Base-by-base conservation (phyloP, 805 yeast species). In the Diddensiella caesifluorescens region DNA sequence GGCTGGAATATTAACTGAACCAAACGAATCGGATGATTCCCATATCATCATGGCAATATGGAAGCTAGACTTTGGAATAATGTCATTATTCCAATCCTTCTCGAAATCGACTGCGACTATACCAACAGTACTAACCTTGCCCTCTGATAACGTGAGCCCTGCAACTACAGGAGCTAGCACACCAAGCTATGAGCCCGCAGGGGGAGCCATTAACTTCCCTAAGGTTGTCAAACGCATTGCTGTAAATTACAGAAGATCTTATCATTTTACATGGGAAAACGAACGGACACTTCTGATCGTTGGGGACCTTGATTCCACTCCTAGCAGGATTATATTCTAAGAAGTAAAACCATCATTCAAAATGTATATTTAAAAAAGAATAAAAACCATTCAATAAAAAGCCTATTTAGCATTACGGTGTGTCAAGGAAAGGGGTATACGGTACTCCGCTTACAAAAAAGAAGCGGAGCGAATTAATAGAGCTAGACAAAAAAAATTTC, bases 11-110 rank as follows among this genome's bases (percentile, higher is more conserved):
- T 18, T 42, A 13, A 21, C 23, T 4, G 46, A 42, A 9, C 22
- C 20, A 20, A 5, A 15, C n/a, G 30, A 22, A 6, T 13, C 27
- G 12, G 31, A 12, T 10, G 22, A 20, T 4, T 32, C 26, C 19
- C 3, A 4, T 12, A 30, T 22, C 16, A 30, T 23, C 5, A 35
- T 42, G 3, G 41, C 41, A 6, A 23, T 33, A 9, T 47, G 51
- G 51, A 44, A 41, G 26, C 23, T 47, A 4, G 48, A 37, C 4
- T 35, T 25, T 15, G 48, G 51, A 4, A 32, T 47, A 21, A 47
- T 47, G 48, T 41, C 48, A 2, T 10, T 47, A 13, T 39, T 47
- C 15, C 46, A 44, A 25, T 29, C 32, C 7, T 29, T 29, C 15
- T 13, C 32, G 6, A 29, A 29, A 13, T 12, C 7, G 27, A 13